Evolutionary conservation across 495 filamentous ascomycete genomes (phyloP).

Genomic region (Penicillium bovifimosum): DNA sequence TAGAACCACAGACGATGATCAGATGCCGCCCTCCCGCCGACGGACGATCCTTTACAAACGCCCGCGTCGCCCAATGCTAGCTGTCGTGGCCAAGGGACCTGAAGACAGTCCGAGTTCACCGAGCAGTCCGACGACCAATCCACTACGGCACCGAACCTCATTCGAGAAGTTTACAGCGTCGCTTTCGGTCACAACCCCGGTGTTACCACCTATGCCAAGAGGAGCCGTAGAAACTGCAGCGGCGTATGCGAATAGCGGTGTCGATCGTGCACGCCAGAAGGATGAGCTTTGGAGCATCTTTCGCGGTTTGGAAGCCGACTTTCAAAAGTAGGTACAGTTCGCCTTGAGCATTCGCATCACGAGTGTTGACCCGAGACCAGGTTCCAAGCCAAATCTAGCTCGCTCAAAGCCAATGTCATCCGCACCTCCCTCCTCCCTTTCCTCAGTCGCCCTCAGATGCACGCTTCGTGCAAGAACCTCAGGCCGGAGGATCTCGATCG

Average conservation of each 20-base stretch:
- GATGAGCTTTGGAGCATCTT: constrained; percentile 92
- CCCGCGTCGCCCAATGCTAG: constrained; percentile 47
- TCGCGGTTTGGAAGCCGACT: constrained; percentile 75
- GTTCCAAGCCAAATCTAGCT: constrained; percentile 71
- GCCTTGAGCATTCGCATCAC: background rate
- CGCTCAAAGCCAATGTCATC: constrained; percentile 75
- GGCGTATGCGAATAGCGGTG: constrained; percentile 33
- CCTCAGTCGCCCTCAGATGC: constrained; percentile 62
- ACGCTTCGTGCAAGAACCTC: constrained; percentile 61
- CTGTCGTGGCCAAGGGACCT: constrained; percentile 44
- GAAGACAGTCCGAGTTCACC: constrained; percentile 38
- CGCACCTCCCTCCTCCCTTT: constrained; percentile 80
- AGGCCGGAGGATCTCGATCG: constrained; percentile 82
- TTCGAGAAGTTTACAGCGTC: constrained; percentile 51
- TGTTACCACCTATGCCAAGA: constrained; percentile 50
- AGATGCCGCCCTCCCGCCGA: constrained; percentile 25
- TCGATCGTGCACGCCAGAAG: constrained; percentile 51
- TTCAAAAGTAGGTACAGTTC: constrained; percentile 54
- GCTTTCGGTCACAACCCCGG: constrained; percentile 40
- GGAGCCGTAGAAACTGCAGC: constrained; percentile 25
- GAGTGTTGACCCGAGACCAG: constrained; percentile 25
- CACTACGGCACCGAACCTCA: constrained; percentile 52
- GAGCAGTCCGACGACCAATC: constrained; percentile 45
- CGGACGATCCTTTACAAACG: constrained; percentile 40
- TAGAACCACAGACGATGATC: constrained; percentile 22